Evolutionary conservation across 805 yeast genomes (phyloP).

Genomic region (Hemisphaericaspora nanyangensis): DNA sequence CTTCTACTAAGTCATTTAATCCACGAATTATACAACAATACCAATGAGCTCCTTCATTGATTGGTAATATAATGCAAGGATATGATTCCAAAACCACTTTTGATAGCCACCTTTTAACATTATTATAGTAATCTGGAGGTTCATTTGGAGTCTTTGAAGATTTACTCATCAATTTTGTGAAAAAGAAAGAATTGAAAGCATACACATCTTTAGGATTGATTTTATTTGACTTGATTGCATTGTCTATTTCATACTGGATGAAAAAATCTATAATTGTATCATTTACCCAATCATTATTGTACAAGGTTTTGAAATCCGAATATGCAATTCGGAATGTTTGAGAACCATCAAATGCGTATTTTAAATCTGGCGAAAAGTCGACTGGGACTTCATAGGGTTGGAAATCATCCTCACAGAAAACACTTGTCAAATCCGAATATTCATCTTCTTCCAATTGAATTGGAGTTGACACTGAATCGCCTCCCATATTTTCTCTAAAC

Average conservation of each 20-base stretch:
- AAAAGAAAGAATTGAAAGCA: constrained; percentile 82
- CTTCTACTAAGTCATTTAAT: constrained; percentile 32
- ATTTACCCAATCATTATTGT: constrained; percentile 83
- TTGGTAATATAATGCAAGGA: constrained; percentile 69
- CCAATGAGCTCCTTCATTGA: constrained; percentile 85
- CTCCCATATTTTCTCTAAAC: constrained; percentile 5
- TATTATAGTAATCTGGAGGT: constrained; percentile 44
- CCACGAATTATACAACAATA: constrained; percentile 70
- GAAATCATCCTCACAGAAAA: constrained; percentile 7
- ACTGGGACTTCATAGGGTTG: constrained; percentile 26
- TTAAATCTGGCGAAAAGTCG: constrained; percentile 44
- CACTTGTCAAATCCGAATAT: neutral
- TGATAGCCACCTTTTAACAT: constrained; percentile 75
- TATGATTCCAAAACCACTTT: constrained; percentile 57
- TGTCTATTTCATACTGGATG: constrained; percentile 52
- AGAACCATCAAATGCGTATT: constrained; percentile 50
- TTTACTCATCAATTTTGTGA: constrained; percentile 51
- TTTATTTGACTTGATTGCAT: constrained; percentile 11
- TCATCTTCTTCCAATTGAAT: constrained; percentile 1
- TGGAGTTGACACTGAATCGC: neutral
- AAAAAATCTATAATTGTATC: constrained; percentile 87
- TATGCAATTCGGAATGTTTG: constrained; percentile 54
- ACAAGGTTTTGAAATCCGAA: constrained; percentile 74
- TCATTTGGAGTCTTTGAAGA: constrained; percentile 11
- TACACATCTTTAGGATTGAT: constrained; percentile 31